Percentiles rank a stretch among this genome's conserved stretches.
phyloP scores from a whole-genome alignment of 768 basidiomycete species.

The Lactarius tabidus region DNA sequence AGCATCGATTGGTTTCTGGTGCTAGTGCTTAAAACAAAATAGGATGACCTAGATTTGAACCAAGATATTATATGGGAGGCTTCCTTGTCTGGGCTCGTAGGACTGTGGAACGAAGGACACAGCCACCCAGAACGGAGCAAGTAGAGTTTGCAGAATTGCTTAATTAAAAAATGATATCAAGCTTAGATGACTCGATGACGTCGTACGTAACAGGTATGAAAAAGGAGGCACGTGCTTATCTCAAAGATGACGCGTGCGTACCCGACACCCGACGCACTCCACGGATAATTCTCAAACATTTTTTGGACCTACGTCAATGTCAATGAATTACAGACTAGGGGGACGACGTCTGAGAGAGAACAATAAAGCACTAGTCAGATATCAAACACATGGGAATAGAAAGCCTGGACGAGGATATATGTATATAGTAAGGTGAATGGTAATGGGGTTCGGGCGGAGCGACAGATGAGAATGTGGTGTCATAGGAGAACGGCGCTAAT shows the following conservation, averaged over 20 bases:
- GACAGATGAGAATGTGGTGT: background rate
- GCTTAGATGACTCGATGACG: too few species aligned
- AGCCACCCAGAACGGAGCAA: too few species aligned
- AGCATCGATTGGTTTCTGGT: too few species aligned
- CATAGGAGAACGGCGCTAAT: background rate
- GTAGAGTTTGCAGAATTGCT: too few species aligned
- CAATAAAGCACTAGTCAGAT: background rate
- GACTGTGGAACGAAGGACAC: too few species aligned
- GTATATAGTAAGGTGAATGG: background rate
- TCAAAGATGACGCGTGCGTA: background rate
- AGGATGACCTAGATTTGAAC: too few species aligned
- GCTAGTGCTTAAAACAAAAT: too few species aligned
- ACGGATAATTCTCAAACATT: background rate
- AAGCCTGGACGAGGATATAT: background rate
- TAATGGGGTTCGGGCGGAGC: background rate
- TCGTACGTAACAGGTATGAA: background rate
- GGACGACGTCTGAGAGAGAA: background rate
- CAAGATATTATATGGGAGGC: too few species aligned
- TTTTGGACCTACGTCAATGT: background rate
- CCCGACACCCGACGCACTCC: background rate
- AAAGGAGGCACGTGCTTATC: background rate
- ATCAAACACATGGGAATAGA: background rate
- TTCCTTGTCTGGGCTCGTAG: too few species aligned
- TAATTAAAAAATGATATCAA: too few species aligned
- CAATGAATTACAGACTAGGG: background rate